Conservation (phyloP, 257 asterid species). For the Ophiorrhiza pumila region DNA sequence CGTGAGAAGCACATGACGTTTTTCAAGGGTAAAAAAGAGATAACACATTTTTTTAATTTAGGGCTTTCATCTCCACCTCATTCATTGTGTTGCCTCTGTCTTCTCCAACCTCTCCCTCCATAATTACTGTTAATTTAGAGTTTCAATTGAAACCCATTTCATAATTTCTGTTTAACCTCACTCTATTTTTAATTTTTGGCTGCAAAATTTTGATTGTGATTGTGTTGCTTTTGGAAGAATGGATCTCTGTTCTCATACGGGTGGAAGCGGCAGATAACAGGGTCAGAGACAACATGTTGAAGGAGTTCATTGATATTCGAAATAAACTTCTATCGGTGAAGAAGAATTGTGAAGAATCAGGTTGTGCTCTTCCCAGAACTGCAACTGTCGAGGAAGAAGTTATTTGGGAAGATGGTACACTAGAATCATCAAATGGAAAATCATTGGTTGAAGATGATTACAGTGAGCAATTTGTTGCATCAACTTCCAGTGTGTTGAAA, state of each 20-base stretch:
- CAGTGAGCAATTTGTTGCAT: constrained; percentile 26
- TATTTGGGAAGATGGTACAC: constrained; percentile 83
- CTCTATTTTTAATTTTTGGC: too few species aligned
- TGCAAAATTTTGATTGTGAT: too few species aligned
- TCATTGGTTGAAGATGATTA: constrained; percentile 24
- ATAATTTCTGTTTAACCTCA: too few species aligned
- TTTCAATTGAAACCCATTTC: too few species aligned
- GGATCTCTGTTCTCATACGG: constrained; percentile 73
- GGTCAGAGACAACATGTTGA: constrained; percentile 71
- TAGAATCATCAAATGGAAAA: constrained; percentile 34
- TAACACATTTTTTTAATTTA: too few species aligned
- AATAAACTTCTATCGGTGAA: constrained; percentile 59
- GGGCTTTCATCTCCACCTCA: too few species aligned
- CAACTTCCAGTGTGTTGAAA: constrained; percentile 25
- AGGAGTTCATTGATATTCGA: constrained; percentile 72
- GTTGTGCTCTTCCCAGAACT: constrained; percentile 49
- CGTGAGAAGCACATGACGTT: too few species aligned
- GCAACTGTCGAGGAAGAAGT: constrained; percentile 54
- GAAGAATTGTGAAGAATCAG: constrained; percentile 70
- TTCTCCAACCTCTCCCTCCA: too few species aligned
- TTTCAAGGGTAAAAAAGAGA: too few species aligned
- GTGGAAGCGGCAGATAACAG: constrained; percentile 62
- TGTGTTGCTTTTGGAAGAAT: too few species aligned
- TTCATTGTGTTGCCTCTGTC: too few species aligned
- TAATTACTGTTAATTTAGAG: too few species aligned